These are phyloP conservation scores for Fusarium sp. DNA, from an alignment of 2,329 filamentous ascomycete species.

Conservation along the genomic window DNA sequence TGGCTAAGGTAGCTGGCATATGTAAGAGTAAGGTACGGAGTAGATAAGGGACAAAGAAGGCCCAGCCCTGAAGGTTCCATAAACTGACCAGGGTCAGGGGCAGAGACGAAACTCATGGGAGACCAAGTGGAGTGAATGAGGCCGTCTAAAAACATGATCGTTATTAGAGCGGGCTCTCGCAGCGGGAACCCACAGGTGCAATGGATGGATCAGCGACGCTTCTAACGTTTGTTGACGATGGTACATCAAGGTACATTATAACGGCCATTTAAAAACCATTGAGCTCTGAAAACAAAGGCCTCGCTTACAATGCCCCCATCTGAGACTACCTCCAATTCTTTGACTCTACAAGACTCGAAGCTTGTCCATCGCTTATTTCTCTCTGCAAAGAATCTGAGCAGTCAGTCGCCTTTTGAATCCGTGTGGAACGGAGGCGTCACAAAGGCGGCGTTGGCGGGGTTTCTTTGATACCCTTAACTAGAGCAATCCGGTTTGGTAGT, in stretches of 20 bases:
- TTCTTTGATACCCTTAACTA: constrained; percentile 5
- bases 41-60: constrained; percentile 34
- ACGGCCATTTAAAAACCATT: constrained; percentile 11
- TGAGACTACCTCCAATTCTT: constrained; percentile 5
- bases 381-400: constrained; percentile 4
- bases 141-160: constrained; percentile 24
- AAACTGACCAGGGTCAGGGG: constrained; percentile 35
- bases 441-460: constrained; percentile 31
- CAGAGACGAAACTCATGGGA: constrained; percentile 37
- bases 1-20: background rate
- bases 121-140: constrained; percentile 26
- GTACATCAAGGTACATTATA: constrained; percentile 16
- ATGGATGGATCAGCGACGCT: constrained; percentile 31
- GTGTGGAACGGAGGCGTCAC: constrained; percentile 38
- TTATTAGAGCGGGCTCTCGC: constrained; percentile 33
- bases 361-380: constrained; percentile 11
- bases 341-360: constrained; percentile 4
- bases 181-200: constrained; percentile 40
- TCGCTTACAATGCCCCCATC: constrained; percentile 17
- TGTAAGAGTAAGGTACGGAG: background rate
- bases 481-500: constrained; percentile 15
- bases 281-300: constrained; percentile 13
- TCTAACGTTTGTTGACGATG: constrained; percentile 26
- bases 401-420: constrained; percentile 25
- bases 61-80: constrained; percentile 24